Base-by-base conservation (phyloP, 1,284 basidiomycete species). In the Sporisorium graminicola region DNA sequence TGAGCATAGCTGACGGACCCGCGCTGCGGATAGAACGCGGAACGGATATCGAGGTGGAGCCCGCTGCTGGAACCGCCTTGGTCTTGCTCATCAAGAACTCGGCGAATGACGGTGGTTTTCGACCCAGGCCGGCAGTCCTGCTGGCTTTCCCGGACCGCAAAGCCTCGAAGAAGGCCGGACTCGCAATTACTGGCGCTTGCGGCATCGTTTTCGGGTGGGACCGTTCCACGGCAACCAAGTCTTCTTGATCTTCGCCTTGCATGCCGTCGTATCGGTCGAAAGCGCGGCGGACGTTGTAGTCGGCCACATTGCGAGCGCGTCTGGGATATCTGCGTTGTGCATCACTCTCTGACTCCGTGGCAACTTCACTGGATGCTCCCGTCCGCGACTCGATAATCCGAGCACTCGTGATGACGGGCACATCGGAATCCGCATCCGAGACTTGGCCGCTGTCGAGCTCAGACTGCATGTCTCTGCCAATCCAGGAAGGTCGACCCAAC, bases 281-380 rank as follows among this genome's bases (percentile, higher is more conserved):
- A 6, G 56, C 37, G 26, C 63, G 69, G 40, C 35, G 51, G 26
- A 72, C 24, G 35, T 72, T 72, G 63, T 72, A 72, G 56, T 72
- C 69, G 20, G 59, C 63, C 26, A 72, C 56, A 22, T 58, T 63
- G 40, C 64, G 69, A 7, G 69, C 58, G 24, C 69, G 63, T 42
- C 52, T 54, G 1, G 69, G 69, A n/a, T 72, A 72, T 22, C 69
- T 52, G 22, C 68, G 68, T 7, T 58, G 58, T n/a, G 44, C 51
- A 8, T 65, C 59, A 42, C 69, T 66, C 9, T 66, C 63, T 3
- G 51, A 65, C 3, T 53, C 59, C 5, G 69, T 65, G 0, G 59
- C 63, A 7, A 5, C 14, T 5, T 55, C 59, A 40, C 63, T 62
- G 4, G 64, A 66, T 9, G 65, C 59, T 13, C 37, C 40, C 5